Evolutionary conservation across 176 grass and related monocot species (phyloP).

Genomic region (Carex kokanica): DNA sequence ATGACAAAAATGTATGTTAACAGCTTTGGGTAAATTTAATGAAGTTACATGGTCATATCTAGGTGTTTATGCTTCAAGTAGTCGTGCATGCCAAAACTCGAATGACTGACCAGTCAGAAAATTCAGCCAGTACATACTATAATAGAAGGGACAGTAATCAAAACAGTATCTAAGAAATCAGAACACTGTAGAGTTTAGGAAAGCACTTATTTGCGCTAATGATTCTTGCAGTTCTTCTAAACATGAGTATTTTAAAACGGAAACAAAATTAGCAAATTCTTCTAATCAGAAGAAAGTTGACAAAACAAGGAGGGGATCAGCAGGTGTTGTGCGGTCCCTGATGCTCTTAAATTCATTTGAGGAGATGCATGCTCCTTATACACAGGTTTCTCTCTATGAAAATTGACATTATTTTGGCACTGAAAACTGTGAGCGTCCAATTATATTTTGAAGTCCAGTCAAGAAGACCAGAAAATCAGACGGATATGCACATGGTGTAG

Average conservation of each 20-base stretch:
- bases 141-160: background rate
- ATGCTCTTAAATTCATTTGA: slow-evolving; percentile 79
- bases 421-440: background rate
- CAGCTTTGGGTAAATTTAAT: background rate
- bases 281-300: slow-evolving; percentile 19
- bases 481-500: background rate
- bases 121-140: background rate
- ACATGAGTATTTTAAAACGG: slow-evolving; percentile 16
- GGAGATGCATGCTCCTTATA: slow-evolving; percentile 94
- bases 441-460: background rate
- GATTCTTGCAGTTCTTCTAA: slow-evolving; percentile 30
- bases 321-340: slow-evolving; percentile 69
- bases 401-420: slow-evolving; percentile 9
- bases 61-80: background rate
- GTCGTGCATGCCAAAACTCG: background rate
- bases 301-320: slow-evolving; percentile 53
- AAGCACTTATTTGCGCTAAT: slow-evolving; percentile 7
- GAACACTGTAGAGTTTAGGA: background rate
- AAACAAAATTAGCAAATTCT: slow-evolving; percentile 30
- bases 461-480: background rate
- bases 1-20: background rate
- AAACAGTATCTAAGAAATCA: background rate
- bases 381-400: slow-evolving; percentile 56
- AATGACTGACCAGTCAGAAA: background rate
- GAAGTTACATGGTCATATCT: slow-evolving; percentile 2